These are phyloP conservation scores for Pythium pectinolyticum DNA, from an alignment of 352 stramenopile species.

Conservation along the genomic window DNA sequence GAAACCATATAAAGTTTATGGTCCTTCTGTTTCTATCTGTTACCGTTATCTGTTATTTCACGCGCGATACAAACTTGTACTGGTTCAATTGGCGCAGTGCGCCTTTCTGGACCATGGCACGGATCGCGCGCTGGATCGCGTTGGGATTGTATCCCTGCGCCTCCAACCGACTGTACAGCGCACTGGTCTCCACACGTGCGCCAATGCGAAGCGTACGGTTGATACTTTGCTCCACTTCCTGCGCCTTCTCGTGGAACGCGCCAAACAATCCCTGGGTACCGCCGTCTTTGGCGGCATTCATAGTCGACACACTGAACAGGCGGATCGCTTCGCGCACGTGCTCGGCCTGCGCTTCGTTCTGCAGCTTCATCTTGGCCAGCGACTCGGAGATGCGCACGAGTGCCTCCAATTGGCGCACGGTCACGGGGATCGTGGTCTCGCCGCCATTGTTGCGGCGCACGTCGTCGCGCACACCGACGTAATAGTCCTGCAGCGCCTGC, in stretches of 20 bases:
- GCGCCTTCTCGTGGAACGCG: conserved; percentile 78
- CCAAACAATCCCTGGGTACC: conserved; percentile 80
- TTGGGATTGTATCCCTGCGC: conserved; percentile 83
- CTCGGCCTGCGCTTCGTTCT: conserved; percentile 73
- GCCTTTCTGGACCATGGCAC: conserved; percentile 86
- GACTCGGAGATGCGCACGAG: conserved; percentile 97
- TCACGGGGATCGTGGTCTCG: conserved; percentile 95
- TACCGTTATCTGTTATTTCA: conserved; percentile 52
- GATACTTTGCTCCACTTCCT: conserved; percentile 84
- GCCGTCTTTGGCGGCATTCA: conserved; percentile 95
- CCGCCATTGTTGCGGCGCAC: conserved; percentile 83
- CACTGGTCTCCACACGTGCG: conserved; percentile 73
- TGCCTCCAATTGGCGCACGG: conserved; percentile 98
- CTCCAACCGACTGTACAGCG: conserved; percentile 80
- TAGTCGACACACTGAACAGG: conserved; percentile 98
- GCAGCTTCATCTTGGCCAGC: conserved; percentile 97
- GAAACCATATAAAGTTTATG: neutral
- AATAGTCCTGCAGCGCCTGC: conserved; percentile 95
- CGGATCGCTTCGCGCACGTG: conserved; percentile 97
- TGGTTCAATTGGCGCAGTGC: conserved; percentile 77
- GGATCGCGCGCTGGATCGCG: conserved; percentile 83
- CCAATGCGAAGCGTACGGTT: conserved; percentile 81
- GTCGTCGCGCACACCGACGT: conserved; percentile 97
- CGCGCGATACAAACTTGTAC: conserved; percentile 83
- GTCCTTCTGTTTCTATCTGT: neutral